Evolutionary conservation across 2,329 filamentous ascomycete species (phyloP).

Genomic region (Cryphonectria carpinicola): DNA sequence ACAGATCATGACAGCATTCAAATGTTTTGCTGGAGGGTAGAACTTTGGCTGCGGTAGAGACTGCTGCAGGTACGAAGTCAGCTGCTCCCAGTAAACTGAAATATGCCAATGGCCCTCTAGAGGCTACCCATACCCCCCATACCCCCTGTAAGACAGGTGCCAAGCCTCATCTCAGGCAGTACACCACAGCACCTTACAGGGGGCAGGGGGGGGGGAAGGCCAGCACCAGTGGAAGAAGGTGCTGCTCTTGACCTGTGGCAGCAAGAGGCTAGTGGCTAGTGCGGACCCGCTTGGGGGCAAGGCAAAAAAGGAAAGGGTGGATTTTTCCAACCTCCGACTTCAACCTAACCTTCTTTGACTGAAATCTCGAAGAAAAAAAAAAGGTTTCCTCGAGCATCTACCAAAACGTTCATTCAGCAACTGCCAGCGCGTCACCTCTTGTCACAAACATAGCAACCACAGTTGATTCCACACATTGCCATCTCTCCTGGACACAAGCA

Average conservation of each 20-base stretch:
- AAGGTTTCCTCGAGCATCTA: slow-evolving; percentile 14
- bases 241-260: not conserved
- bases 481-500: not conserved
- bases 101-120: not conserved
- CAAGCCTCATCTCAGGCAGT: not conserved
- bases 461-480: not conserved
- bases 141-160: slow-evolving; percentile 1
- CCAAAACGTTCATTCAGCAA: slow-evolving; percentile 10
- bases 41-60: not conserved
- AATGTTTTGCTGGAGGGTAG: not conserved
- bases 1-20: not conserved
- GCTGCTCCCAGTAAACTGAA: not conserved
- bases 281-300: slow-evolving; percentile 10
- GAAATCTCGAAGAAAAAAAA: slow-evolving; percentile 4
- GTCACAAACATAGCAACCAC: not conserved
- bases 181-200: not conserved
- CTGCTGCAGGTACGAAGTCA: not conserved
- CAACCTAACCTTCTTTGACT: slow-evolving; percentile 10
- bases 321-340: slow-evolving; percentile 16
- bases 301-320: not conserved
- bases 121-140: not conserved
- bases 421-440: not conserved
- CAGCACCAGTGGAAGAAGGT: not conserved
- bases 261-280: slow-evolving; percentile 4
- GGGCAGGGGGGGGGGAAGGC: not conserved